Conservation (phyloP, 1,284 basidiomycete species). For the Pseudozyma sp. region DNA sequence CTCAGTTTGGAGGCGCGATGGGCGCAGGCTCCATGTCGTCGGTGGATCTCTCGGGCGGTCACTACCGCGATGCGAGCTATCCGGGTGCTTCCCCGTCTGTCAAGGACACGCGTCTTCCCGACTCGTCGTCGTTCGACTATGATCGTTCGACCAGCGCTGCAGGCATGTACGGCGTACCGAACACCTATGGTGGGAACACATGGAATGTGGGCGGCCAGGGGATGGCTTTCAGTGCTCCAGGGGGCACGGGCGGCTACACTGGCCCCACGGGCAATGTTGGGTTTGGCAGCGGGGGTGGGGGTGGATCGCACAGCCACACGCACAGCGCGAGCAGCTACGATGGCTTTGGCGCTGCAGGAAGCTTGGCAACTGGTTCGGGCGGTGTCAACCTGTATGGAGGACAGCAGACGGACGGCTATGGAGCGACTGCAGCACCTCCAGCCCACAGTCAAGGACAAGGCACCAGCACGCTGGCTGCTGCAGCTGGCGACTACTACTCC, state of each 20-base stretch:
- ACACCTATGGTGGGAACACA: constrained; percentile 19
- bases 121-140: constrained; percentile 37
- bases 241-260: constrained; percentile 16
- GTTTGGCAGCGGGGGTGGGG: constrained; percentile 11
- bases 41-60: constrained; percentile 44
- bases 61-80: constrained; percentile 37
- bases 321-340: constrained; percentile 41
- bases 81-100: constrained; percentile 27
- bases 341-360: constrained; percentile 14
- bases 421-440: neutral
- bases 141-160: constrained; percentile 28
- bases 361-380: constrained; percentile 9
- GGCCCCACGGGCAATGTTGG: constrained; percentile 9
- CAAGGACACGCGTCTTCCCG: constrained; percentile 27
- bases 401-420: constrained; percentile 16
- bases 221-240: constrained; percentile 24
- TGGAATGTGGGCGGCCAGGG: constrained; percentile 32
- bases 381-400: constrained; percentile 13
- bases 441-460: constrained; percentile 26
- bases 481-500: constrained; percentile 34
- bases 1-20: constrained; percentile 28
- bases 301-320: constrained; percentile 23
- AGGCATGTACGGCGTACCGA: constrained; percentile 30
- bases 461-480: constrained; percentile 41
- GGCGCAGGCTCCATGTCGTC: constrained; percentile 14